A percentile compares a stretch with the other conserved stretches of the same genome.
These are phyloP conservation scores for Talaromyces funiculosus DNA, from an alignment of 2,329 filamentous ascomycete species.

Conservation along the genomic window DNA sequence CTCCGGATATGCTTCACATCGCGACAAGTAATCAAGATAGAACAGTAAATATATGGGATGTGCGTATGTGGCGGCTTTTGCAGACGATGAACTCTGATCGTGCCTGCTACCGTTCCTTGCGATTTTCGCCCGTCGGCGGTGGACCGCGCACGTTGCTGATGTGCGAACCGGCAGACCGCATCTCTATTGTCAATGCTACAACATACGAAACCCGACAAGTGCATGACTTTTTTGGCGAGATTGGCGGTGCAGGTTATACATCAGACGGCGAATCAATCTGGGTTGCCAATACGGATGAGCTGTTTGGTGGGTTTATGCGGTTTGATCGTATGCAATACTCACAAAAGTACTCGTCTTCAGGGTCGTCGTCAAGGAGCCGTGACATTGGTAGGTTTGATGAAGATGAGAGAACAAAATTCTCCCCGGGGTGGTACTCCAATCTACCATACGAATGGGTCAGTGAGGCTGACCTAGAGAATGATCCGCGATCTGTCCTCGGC, in stretches of 20 bases:
- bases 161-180: constrained; percentile 41
- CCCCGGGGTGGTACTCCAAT: constrained; percentile 21
- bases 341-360: constrained; percentile 20
- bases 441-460: constrained; percentile 35
- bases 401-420: not conserved
- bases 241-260: constrained; percentile 39
- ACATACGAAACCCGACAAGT: constrained; percentile 38
- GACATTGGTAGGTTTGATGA: not conserved
- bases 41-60: constrained; percentile 43
- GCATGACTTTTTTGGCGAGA: constrained; percentile 44
- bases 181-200: constrained; percentile 41
- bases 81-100: constrained; percentile 40
- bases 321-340: constrained; percentile 38
- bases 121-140: constrained; percentile 41
- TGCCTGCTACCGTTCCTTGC: constrained; percentile 40
- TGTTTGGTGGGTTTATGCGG: constrained; percentile 43
- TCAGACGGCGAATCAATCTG: constrained; percentile 39
- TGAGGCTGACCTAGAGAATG: constrained; percentile 30
- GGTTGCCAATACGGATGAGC: constrained; percentile 40
- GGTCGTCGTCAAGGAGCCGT: not conserved
- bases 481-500: constrained; percentile 32
- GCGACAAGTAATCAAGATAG: constrained; percentile 45
- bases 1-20: constrained; percentile 43
- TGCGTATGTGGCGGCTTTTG: constrained; percentile 37
- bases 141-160: constrained; percentile 39